A percentile compares a stretch with the other conserved stretches of the same genome.
Evolutionary conservation across 805 yeast genomes (phyloP).

Genomic region (Maudiozyma turicensis): DNA sequence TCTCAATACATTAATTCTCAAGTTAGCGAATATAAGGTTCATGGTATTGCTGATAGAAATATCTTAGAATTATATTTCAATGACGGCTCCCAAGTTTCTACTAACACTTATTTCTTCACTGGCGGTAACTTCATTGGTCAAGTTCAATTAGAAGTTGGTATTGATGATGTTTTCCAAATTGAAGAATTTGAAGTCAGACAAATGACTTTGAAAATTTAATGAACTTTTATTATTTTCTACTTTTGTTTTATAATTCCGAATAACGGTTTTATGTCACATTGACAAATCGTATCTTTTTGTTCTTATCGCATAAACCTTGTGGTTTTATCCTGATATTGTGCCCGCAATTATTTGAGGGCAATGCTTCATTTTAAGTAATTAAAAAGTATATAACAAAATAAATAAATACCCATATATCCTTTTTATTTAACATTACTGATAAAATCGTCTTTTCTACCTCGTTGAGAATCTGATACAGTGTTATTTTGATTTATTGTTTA

Average conservation of each 20-base stretch:
- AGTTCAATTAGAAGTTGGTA: not conserved
- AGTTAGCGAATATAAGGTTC: not conserved
- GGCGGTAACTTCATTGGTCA: not conserved
- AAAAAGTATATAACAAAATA: no score
- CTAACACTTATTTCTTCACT: conserved; percentile 1
- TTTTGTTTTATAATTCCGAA: no score
- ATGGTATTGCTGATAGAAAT: conserved; percentile 1
- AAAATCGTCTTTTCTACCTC: no score
- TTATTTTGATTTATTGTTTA: no score
- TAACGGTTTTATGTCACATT: not conserved
- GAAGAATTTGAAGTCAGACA: not conserved
- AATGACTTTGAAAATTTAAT: not conserved
- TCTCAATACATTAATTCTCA: not conserved
- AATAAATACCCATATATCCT: no score
- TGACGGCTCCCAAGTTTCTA: conserved; percentile 1
- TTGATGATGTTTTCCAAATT: not conserved
- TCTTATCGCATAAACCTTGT: no score
- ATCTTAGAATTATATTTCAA: conserved; percentile 1
- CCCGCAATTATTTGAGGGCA: no score
- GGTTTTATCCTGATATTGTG: no score
- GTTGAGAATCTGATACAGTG: no score
- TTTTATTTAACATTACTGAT: no score
- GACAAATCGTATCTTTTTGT: no score
- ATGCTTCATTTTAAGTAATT: no score
- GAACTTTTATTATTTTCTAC: not conserved